Evolutionary conservation across 2,329 filamentous ascomycete species (phyloP).

Genomic region (Boeremia lycopersici): DNA sequence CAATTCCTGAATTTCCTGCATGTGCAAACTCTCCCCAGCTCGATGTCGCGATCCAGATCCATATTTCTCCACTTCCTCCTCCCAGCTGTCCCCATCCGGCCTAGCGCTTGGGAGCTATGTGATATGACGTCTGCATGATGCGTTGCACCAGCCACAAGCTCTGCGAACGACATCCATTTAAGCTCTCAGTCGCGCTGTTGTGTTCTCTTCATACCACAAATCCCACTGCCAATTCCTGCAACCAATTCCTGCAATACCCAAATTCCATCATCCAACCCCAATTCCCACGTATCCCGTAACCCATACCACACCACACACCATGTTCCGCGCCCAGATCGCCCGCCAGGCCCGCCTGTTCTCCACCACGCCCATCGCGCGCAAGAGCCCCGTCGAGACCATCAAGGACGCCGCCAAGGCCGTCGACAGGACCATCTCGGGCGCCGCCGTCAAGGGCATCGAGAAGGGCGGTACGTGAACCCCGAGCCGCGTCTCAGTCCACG

Average conservation of each 20-base stretch:
- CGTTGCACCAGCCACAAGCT: slow-evolving; percentile 2
- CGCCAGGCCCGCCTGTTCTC: slow-evolving; percentile 60
- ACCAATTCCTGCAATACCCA: slow-evolving; percentile 9
- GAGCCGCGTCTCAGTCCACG: neutral
- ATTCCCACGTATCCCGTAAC: slow-evolving; percentile 6
- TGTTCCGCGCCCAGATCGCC: slow-evolving; percentile 54
- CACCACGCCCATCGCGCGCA: slow-evolving; percentile 57
- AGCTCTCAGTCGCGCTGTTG: slow-evolving; percentile 7
- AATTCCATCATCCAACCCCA: neutral
- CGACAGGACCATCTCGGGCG: slow-evolving; percentile 61
- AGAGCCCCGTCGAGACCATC: slow-evolving; percentile 59
- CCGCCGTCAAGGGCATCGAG: slow-evolving; percentile 66
- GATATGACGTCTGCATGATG: neutral
- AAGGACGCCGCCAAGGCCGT: slow-evolving; percentile 65
- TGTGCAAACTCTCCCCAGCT: slow-evolving; percentile 4
- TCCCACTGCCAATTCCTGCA: neutral
- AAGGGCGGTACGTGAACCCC: slow-evolving; percentile 61
- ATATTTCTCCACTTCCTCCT: slow-evolving; percentile 4
- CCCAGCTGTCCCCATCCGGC: slow-evolving; percentile 10
- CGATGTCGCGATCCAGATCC: slow-evolving; percentile 19
- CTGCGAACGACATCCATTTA: slow-evolving; percentile 5
- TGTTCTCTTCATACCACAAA: neutral
- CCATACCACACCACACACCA: slow-evolving; percentile 32
- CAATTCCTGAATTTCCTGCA: slow-evolving; percentile 1
- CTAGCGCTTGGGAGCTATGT: neutral